Base-by-base conservation (phyloP, 176 grass and related monocot genomes). In the Rhynchospora pubera region DNA sequence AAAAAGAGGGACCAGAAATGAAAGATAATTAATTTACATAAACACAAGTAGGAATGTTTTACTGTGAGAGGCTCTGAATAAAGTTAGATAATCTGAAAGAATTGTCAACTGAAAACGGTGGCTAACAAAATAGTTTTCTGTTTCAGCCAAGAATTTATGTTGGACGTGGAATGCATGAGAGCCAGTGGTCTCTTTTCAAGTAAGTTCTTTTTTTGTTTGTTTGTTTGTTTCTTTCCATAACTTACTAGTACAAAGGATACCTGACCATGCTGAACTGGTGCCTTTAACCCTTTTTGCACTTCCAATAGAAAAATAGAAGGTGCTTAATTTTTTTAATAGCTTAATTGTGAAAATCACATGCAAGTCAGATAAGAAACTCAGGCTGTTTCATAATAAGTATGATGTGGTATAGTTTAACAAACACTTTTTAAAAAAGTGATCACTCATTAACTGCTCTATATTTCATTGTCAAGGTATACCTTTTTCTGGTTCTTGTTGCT, bases 151-250 rank as follows among this genome's bases (percentile, higher is more conserved):
- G 95, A 79, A 94, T 97, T 91, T 97, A 93, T 71, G 92, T 97
- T 91, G 92, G 95, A n/a, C 92, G 95, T 82, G 95, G 92, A 50
- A 97, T 97, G 95, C 95, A 97, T 68, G 95, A 97, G 89, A 97
- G 88, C 80, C 89, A 92, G 57, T 74, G 88, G 89, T 61, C 88
- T 82, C 90, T 97, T 86, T 86, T 97, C 83, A 97, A 92, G 95
- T 97, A 89, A 89, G 95, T 91, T 86, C 74, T 43, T 58, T 59
- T 83, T 19, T 83, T 68, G 2, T 82, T 43, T 15, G 21, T 23
- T n/a, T n/a, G n/a, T n/a, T n/a, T n/a, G n/a, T n/a, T n/a, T n/a
- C n/a, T n/a, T n/a, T n/a, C n/a, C n/a, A n/a, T n/a, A n/a, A n/a
- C n/a, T n/a, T n/a, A n/a, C n/a, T n/a, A n/a, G n/a, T n/a, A n/a